These are phyloP conservation scores for Mycena olivaceomarginata DNA, from an alignment of 768 basidiomycete species.

Conservation along the genomic window DNA sequence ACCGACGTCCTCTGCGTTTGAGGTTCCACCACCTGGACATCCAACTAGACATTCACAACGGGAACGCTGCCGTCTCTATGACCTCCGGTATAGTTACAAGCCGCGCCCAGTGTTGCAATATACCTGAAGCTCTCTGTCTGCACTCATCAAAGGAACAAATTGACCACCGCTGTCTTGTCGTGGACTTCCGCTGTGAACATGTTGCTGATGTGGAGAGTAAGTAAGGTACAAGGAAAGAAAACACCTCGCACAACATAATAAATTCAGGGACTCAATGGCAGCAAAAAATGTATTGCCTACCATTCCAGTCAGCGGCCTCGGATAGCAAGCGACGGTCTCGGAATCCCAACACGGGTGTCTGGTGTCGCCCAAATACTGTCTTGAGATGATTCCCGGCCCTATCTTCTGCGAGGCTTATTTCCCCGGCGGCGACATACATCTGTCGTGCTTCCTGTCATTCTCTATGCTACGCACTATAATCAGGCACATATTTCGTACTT, in stretches of 20 bases:
- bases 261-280: constrained; percentile 7
- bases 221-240: constrained; percentile 14
- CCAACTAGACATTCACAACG: too few species aligned
- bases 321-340: background rate
- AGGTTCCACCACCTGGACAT: too few species aligned
- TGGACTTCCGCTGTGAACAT: background rate
- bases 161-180: too few species aligned
- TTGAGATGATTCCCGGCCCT: constrained; percentile 10
- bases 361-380: background rate
- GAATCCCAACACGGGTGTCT: constrained; percentile 11
- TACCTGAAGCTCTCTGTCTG: too few species aligned
- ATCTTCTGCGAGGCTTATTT: constrained; percentile 15
- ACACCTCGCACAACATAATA: background rate
- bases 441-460: constrained; percentile 20
- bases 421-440: constrained; percentile 20
- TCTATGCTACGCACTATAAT: constrained; percentile 10
- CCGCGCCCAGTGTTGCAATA: too few species aligned
- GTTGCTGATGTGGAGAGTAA: background rate
- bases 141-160: too few species aligned
- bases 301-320: constrained; percentile 9
- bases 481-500: constrained; percentile 18
- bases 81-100: too few species aligned
- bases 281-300: constrained; percentile 4
- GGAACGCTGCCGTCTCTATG: too few species aligned
- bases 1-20: too few species aligned